These are phyloP conservation scores for Globisporangium radiosum DNA, from an alignment of 352 stramenopile species.

Conservation along the genomic window DNA sequence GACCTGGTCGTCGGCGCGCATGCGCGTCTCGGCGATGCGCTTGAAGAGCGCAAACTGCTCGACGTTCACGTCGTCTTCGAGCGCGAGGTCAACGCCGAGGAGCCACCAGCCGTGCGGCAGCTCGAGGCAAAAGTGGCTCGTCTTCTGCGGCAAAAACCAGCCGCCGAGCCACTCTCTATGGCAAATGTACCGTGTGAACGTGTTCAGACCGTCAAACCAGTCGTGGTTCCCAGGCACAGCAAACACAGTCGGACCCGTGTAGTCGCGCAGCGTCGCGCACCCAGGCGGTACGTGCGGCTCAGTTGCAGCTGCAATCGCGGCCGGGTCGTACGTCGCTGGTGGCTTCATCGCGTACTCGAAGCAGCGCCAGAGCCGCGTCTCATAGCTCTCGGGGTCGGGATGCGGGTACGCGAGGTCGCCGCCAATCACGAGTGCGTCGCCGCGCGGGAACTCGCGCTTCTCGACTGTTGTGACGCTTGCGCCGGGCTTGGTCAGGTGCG, in stretches of 20 bases:
- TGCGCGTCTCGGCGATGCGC: slow-evolving; percentile 62
- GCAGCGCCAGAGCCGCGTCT: slow-evolving; percentile 85
- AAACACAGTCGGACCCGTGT: slow-evolving; percentile 67
- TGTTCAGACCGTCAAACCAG: slow-evolving; percentile 93
- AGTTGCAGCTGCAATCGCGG: slow-evolving; percentile 71
- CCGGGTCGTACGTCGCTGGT: slow-evolving; percentile 76
- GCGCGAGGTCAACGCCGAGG: slow-evolving; percentile 86
- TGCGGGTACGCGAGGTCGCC: slow-evolving; percentile 92
- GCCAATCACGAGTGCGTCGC: slow-evolving; percentile 86
- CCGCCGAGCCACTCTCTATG: slow-evolving; percentile 89
- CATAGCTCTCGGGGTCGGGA: slow-evolving; percentile 82
- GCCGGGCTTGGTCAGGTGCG: too few relatives aligned
- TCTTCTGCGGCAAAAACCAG: slow-evolving; percentile 89
- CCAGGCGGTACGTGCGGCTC: slow-evolving; percentile 59
- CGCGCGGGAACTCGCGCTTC: slow-evolving; percentile 67
- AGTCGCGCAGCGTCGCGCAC: slow-evolving; percentile 44
- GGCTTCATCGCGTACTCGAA: slow-evolving; percentile 94
- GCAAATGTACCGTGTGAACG: slow-evolving; percentile 89
- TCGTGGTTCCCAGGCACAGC: slow-evolving; percentile 90
- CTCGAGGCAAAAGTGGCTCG: slow-evolving; percentile 89
- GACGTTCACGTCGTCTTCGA: slow-evolving; percentile 91
- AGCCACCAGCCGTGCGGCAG: slow-evolving; percentile 91
- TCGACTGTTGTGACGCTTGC: slow-evolving; percentile 22
- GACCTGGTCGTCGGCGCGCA: slow-evolving; percentile 77
- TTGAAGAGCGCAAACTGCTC: slow-evolving; percentile 92